Conservation (phyloP, 1,284 basidiomycete species). For the Sporisorium sorghi region DNA sequence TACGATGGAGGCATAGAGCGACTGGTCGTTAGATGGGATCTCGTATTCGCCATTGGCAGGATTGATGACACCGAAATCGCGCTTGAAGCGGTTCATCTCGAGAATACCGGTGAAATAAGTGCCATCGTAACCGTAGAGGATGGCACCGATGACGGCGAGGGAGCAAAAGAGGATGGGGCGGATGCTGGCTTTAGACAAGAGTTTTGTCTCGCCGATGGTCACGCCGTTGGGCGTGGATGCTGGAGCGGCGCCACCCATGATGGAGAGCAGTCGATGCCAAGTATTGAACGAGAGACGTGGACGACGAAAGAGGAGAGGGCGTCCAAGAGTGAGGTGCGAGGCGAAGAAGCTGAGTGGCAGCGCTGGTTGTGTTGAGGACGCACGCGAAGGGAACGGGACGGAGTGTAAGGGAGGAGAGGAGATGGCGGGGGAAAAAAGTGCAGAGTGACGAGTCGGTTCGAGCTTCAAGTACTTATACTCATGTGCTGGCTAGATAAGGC, state of each 20-base stretch:
- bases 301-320: not conserved
- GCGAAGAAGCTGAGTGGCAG: not conserved
- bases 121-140: conserved; percentile 70
- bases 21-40: conserved; percentile 59
- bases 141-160: conserved; percentile 64
- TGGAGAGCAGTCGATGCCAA: not conserved
- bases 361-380: not conserved
- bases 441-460: not conserved
- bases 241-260: conserved; percentile 37
- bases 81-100: conserved; percentile 65
- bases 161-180: conserved; percentile 67
- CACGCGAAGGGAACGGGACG: not conserved
- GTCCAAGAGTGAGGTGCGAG: not conserved
- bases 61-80: conserved; percentile 62
- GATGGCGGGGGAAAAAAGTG: not conserved
- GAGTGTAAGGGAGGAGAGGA: not conserved
- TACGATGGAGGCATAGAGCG: conserved; percentile 70
- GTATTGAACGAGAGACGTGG: not conserved
- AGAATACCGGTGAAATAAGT: conserved; percentile 67
- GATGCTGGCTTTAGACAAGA: conserved; percentile 65
- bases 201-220: conserved; percentile 51
- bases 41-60: conserved; percentile 40
- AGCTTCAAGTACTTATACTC: not conserved
- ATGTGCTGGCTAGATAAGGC: not conserved
- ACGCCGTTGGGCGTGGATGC: conserved; percentile 33